Evolutionary conservation across 2,329 filamentous ascomycete genomes (phyloP), one percentile per base, ranked within the genome.

Genomic region (Kalaharituber pfeilii): DNA sequence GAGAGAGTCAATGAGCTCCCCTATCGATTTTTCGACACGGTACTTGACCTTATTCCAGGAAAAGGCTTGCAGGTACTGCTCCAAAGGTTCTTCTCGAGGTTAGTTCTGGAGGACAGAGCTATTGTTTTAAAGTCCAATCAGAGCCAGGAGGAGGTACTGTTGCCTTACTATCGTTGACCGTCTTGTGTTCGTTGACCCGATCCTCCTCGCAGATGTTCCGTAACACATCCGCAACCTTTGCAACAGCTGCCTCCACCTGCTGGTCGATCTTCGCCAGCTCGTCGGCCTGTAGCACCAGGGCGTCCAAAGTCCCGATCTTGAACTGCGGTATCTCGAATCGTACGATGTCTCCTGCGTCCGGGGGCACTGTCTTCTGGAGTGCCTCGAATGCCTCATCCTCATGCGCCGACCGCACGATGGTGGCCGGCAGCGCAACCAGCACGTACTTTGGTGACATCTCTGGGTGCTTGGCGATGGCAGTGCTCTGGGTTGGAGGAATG

Each of bases 21-120:
- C 77, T 57, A 98, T 77, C 51, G 89, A 79, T 68, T 89, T 93
- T 69, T 98, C 91, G 59, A 85, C 82, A 64, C 91, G 81, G 70
- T 96, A 98, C 68, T 94, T 91, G 70, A 94, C 86, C 70, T 91
- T 95, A 72, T 96, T 96, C 91, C 91, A 98, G 61, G 79, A 77
- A 70, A 96, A 98, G 53, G 77, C 81, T 66, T 81, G 79, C 47
- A 98, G 73, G 67, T 96, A 98, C 67, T 89, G 83, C 64, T 95
- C 89, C 57, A 89, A 87, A n/a, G 91, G 88, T 69, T 94, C 89
- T 96, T 29, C 89, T 57, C 88, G 87, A n/a, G 91, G 88, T 69
- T 94, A 89, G 95, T 29, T 27, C 22, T 20, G 24, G 30, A 15
- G 15, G 18, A 6, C 22, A 2, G n/a, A 7, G 22, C 11, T 39